A percentile compares a stretch with the other conserved stretches of the same genome.
Evolutionary conservation across 2,329 filamentous ascomycete species (phyloP).

Genomic region (Chaetoscypha palmicola): DNA sequence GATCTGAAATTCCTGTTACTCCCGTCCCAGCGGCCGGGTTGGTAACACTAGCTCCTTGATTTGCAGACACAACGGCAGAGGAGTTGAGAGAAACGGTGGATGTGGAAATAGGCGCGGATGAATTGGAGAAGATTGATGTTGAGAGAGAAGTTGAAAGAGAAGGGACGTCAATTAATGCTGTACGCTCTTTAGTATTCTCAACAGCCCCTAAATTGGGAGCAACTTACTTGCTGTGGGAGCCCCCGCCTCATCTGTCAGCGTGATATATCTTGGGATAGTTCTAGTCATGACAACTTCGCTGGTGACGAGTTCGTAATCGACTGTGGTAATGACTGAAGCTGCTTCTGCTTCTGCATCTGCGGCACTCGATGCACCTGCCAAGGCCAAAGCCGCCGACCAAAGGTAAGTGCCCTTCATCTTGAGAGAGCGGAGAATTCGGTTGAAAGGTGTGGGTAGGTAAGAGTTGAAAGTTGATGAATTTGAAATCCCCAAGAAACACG

Average conservation of each 20-base stretch:
- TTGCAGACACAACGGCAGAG: too few species aligned
- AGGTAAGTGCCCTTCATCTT: constrained; percentile 6
- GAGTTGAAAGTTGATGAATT: too few species aligned
- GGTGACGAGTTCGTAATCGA: constrained; percentile 3
- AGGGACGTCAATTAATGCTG: too few species aligned
- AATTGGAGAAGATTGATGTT: background rate
- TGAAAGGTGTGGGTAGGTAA: too few species aligned
- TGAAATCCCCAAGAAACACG: too few species aligned
- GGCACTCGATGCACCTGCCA: background rate
- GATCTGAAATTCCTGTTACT: background rate
- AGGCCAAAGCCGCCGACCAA: constrained; percentile 2
- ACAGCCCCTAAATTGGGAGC: too few species aligned
- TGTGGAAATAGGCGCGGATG: background rate
- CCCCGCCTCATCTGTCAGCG: constrained; percentile 1
- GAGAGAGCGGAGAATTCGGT: too few species aligned
- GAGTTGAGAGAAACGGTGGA: too few species aligned
- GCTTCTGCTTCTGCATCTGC: background rate
- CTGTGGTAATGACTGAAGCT: background rate
- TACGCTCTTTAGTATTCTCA: too few species aligned
- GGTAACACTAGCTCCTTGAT: too few species aligned
- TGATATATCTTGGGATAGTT: background rate
- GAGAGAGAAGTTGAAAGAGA: background rate
- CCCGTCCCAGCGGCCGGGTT: too few species aligned
- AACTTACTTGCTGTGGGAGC: constrained; percentile 5
- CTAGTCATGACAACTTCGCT: background rate